A percentile compares a stretch with the other conserved stretches of the same genome.
phyloP scores from a whole-genome alignment of 805 yeast species.

The Cyberlindnera samutprakarnensis region DNA sequence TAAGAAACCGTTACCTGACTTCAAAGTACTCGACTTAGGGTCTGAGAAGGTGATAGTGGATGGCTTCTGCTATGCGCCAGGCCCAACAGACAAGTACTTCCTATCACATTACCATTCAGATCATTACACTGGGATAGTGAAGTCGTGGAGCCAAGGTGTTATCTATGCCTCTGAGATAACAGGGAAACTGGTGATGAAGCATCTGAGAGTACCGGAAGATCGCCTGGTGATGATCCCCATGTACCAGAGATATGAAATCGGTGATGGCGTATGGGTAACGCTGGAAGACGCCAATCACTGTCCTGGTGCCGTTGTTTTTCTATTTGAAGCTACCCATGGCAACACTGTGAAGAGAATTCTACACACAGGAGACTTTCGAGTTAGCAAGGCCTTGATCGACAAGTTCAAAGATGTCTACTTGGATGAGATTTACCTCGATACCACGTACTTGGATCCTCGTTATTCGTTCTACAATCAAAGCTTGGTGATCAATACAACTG shows the following conservation, averaged over 20 bases:
- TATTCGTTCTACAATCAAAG: slow-evolving; percentile 76
- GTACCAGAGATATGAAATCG: slow-evolving; percentile 13
- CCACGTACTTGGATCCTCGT: slow-evolving; percentile 76
- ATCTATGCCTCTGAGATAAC: slow-evolving; percentile 75
- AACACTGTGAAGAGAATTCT: slow-evolving; percentile 30
- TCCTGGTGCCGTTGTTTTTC: slow-evolving; percentile 85
- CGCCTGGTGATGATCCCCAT: slow-evolving; percentile 35
- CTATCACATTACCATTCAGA: slow-evolving; percentile 88
- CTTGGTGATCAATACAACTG: slow-evolving; percentile 53
- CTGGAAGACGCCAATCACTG: slow-evolving; percentile 89
- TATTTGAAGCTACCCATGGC: slow-evolving; percentile 41
- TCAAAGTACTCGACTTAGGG: slow-evolving; percentile 44
- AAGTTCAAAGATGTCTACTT: slow-evolving; percentile 24
- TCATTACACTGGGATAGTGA: slow-evolving; percentile 83
- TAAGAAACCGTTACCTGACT: slow-evolving; percentile 31
- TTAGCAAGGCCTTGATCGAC: slow-evolving; percentile 36
- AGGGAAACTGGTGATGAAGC: slow-evolving; percentile 27
- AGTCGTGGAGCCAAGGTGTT: slow-evolving; percentile 65
- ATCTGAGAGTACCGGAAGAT: slow-evolving; percentile 46
- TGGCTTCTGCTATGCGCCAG: slow-evolving; percentile 49
- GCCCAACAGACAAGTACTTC: slow-evolving; percentile 44
- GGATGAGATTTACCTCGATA: slow-evolving; percentile 74
- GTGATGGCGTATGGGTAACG: slow-evolving; percentile 43
- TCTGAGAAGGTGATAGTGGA: slow-evolving; percentile 47
- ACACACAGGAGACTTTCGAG: slow-evolving; percentile 94